phyloP scores from a whole-genome alignment of 768 basidiomycete genomes.

The Termitomyces eurrhizus region DNA sequence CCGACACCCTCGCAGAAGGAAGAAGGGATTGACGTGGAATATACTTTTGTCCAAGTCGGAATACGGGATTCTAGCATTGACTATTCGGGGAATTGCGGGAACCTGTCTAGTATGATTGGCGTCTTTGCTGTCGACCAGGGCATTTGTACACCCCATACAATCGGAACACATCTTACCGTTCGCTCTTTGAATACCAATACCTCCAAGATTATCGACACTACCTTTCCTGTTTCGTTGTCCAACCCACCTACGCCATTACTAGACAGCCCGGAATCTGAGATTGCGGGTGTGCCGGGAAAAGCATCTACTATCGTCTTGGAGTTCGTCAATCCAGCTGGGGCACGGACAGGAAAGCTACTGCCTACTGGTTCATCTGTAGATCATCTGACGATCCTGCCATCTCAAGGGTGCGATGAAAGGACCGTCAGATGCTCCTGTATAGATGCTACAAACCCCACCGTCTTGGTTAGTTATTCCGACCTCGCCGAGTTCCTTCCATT shows the following conservation, averaged over 20 bases:
- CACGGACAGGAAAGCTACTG: slow-evolving; percentile 66
- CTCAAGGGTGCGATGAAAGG: slow-evolving; percentile 12
- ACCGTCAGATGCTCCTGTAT: slow-evolving; percentile 48
- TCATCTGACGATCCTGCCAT: slow-evolving; percentile 28
- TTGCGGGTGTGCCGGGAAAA: slow-evolving; percentile 68
- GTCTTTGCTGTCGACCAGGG: slow-evolving; percentile 69
- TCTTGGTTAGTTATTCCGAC: slow-evolving; percentile 50
- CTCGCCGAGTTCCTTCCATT: slow-evolving; percentile 37
- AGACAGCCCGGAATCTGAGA: slow-evolving; percentile 43
- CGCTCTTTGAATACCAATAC: slow-evolving; percentile 73
- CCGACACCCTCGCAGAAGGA: slow-evolving; percentile 39
- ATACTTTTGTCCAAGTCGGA: slow-evolving; percentile 66
- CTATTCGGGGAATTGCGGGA: slow-evolving; percentile 74
- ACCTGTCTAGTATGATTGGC: slow-evolving; percentile 70
- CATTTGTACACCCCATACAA: slow-evolving; percentile 32
- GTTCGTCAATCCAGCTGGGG: slow-evolving; percentile 63
- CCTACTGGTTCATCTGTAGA: slow-evolving; percentile 55
- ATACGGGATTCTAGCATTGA: slow-evolving; percentile 59
- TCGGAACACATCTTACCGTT: slow-evolving; percentile 37
- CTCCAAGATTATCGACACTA: slow-evolving; percentile 61
- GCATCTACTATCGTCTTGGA: slow-evolving; percentile 65
- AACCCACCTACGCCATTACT: slow-evolving; percentile 33
- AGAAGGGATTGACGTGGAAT: slow-evolving; percentile 55
- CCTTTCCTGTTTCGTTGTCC: slow-evolving; percentile 49
- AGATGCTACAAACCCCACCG: slow-evolving; percentile 74